A percentile compares a stretch with the other conserved stretches of the same genome.
These are phyloP conservation scores for Aspergillus candidus DNA, from an alignment of 2,329 filamentous ascomycete genomes.

Conservation along the genomic window DNA sequence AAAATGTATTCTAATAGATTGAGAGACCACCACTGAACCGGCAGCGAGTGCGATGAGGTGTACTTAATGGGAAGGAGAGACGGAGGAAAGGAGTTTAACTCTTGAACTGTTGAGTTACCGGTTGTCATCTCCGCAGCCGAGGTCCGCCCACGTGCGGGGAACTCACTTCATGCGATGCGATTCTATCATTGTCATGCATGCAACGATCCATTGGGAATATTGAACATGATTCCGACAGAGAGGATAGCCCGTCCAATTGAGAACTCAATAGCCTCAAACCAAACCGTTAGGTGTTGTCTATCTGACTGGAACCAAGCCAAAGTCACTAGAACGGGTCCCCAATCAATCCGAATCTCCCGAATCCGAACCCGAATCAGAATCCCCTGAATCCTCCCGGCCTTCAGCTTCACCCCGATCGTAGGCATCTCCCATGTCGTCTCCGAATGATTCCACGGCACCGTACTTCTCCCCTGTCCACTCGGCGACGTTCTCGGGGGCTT, in stretches of 20 bases:
- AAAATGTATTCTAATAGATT: neutral
- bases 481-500: conserved; percentile 33
- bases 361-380: neutral
- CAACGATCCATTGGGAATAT: neutral
- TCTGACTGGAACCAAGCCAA: too few relatives aligned
- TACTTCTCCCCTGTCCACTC: conserved; percentile 37
- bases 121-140: conserved; percentile 14
- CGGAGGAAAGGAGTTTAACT: neutral
- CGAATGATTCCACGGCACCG: conserved; percentile 40
- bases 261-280: too few relatives aligned
- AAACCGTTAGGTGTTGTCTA: too few relatives aligned
- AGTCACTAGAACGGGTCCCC: too few relatives aligned
- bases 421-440: conserved; percentile 37
- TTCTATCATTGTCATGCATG: neutral
- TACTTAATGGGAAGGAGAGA: neutral
- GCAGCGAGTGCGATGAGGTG: neutral
- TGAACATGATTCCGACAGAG: neutral
- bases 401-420: conserved; percentile 39
- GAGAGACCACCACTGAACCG: neutral
- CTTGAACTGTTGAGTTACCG: neutral
- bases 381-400: conserved; percentile 18
- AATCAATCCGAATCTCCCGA: conserved; percentile 7
- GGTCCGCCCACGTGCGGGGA: conserved; percentile 20
- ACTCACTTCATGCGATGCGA: neutral
- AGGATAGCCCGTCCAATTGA: too few relatives aligned